Evolutionary conservation across 2,329 filamentous ascomycete species (phyloP).

Genomic region (Rosellinia necatrix): DNA sequence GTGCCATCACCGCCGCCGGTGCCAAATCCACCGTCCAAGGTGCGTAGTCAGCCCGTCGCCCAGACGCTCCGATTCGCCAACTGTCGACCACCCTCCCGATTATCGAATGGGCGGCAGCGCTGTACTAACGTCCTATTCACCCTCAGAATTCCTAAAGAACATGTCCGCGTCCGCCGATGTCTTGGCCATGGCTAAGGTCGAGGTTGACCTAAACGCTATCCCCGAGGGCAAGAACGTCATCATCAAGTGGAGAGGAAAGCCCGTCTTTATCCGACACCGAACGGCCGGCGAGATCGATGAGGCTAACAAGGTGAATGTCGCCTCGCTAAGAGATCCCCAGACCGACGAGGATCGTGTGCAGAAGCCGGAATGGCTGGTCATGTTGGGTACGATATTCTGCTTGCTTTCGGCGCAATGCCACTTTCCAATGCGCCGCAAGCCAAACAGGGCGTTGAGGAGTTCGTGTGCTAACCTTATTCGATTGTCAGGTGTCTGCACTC

Average conservation of each 20-base stretch:
- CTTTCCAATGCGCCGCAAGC: not conserved
- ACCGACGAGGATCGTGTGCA: conserved; percentile 90
- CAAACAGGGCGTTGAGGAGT: not conserved
- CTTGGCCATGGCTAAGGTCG: conserved; percentile 98
- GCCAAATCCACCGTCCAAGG: conserved; percentile 98
- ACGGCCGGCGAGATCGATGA: conserved; percentile 91
- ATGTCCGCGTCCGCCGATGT: conserved; percentile 99
- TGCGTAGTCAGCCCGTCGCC: conserved; percentile 54
- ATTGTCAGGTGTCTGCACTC: conserved; percentile 87
- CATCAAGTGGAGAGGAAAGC: conserved; percentile 99
- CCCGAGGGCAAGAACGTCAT: conserved; percentile 99
- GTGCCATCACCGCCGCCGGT: conserved; percentile 86
- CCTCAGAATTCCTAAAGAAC: conserved; percentile 97
- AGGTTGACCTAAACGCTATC: conserved; percentile 89
- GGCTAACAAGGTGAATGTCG: conserved; percentile 85
- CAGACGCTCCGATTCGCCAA: not conserved
- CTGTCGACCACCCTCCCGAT: not conserved
- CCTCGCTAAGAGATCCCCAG: conserved; percentile 88
- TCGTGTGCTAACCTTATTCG: conserved; percentile 24
- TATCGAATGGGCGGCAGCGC: not conserved
- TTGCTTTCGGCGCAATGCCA: not conserved
- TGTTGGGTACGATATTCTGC: conserved; percentile 73
- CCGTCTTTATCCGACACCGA: conserved; percentile 99
- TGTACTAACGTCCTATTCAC: conserved; percentile 30
- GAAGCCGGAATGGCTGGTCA: conserved; percentile 98